A percentile compares a stretch with the other conserved stretches of the same genome.
These are phyloP conservation scores for Suillus ampliporus DNA, from an alignment of 768 basidiomycete genomes.

Conservation along the genomic window DNA sequence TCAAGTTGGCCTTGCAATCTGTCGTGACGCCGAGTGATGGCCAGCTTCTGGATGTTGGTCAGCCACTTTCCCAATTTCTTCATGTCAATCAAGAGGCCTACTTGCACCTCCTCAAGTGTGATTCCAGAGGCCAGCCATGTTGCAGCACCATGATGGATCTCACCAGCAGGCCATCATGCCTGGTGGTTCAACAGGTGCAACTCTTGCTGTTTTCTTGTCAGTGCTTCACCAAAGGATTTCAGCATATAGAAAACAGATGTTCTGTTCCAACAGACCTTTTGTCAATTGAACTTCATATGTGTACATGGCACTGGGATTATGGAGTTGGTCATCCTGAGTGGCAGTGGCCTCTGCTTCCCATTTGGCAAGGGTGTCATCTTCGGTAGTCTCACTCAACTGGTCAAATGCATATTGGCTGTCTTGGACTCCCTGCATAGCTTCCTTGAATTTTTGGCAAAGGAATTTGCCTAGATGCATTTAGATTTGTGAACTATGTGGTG, in stretches of 20 bases:
- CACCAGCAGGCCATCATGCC: not conserved
- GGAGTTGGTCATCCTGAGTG: not conserved
- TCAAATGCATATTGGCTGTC: not conserved
- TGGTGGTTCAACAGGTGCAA: not conserved
- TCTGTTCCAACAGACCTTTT: not conserved
- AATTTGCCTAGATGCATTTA: not conserved
- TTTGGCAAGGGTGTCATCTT: not conserved
- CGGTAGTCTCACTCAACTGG: not conserved
- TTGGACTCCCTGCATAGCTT: not conserved
- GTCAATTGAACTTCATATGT: conserved; percentile 4
- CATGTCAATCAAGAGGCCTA: not conserved
- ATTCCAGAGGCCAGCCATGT: not conserved
- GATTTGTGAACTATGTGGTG: not conserved
- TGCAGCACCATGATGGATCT: not conserved
- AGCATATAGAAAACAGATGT: not conserved
- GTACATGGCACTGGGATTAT: not conserved
- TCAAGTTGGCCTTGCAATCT: not conserved
- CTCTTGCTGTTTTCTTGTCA: not conserved
- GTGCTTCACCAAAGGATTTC: not conserved
- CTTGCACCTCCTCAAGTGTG: not conserved
- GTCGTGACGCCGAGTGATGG: not conserved
- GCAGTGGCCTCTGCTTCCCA: not conserved
- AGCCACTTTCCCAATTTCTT: not conserved
- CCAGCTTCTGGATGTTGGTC: not conserved
- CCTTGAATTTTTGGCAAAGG: conserved; percentile 3